Evolutionary conservation across 2,329 filamentous ascomycete species (phyloP), one percentile per base, ranked within the genome.

Genomic region (Ustilaginoidea virens): DNA sequence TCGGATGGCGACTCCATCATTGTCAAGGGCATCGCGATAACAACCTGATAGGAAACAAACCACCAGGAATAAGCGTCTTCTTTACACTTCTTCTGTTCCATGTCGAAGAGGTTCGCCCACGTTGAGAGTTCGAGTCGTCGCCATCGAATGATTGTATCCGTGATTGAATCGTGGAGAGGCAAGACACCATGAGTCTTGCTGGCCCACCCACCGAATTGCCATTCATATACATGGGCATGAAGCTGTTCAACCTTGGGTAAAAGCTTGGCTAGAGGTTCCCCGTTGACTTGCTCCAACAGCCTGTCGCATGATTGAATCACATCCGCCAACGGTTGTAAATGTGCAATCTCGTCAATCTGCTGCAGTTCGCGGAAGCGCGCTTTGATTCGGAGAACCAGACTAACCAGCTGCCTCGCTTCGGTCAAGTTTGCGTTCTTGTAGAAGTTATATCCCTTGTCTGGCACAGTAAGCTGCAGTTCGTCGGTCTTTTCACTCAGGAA

Each of bases 31-130:
- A 75, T 77, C 3, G 74, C 77, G 40, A 98, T 68, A 23, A 92
- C 71, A 4, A 78, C 82, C 51, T 96, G 83, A 44, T 94, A 98
- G 1, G 87, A 85, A 34, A 96, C 68, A 43, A 94, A 98, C 77
- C 86, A 98, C 90, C 90, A 98, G 11, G 79, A 77, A 42, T 74
- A 76, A 3, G 87, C 85, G 44, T 83, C 77, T 27, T 81, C 69
- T 14, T 75, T 62, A 41, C 76, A 85, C 42, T 79, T 83, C 30
- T 70, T 64, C 21, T 74, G 66, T 51, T 98, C 90, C 49, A 80
- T 73, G 40, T 93, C 82, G 35, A 98, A 78, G 3, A 98, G 55
- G 23, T 77, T 80, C 20, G 80, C 75, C 90, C 90, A 98, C 1
- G 87, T 94, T 1, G 80, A 79, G 16, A 98, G 62, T 46, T 98